Conservation (phyloP, 2,329 filamentous ascomycete species). For the Chaetomiaceae sp. region DNA sequence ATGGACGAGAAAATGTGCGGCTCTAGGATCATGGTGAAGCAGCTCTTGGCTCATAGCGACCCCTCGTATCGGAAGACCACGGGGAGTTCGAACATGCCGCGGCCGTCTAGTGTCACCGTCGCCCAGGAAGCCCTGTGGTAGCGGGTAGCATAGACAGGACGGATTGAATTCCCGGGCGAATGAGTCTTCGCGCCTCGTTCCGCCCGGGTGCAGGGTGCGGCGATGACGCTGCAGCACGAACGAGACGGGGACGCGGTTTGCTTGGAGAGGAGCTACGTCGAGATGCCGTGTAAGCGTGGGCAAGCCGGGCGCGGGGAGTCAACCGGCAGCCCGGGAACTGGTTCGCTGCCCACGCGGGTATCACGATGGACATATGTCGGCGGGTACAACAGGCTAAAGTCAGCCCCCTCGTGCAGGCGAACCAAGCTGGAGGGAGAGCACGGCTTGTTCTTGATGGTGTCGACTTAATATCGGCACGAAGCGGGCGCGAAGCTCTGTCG, state of each 20-base stretch:
- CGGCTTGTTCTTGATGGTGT: slow-evolving; percentile 12
- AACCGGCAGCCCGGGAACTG: slow-evolving; percentile 17
- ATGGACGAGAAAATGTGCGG: not conserved
- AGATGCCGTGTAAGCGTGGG: not conserved
- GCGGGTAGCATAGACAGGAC: too few relatives aligned
- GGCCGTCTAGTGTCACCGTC: slow-evolving; percentile 3
- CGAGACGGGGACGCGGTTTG: too few relatives aligned
- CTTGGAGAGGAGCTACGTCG: too few relatives aligned
- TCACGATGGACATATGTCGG: slow-evolving; percentile 15
- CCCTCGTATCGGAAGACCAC: slow-evolving; percentile 10
- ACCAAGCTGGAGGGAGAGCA: slow-evolving; percentile 12
- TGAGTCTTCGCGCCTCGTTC: too few relatives aligned
- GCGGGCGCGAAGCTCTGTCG: not conserved
- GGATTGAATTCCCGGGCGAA: too few relatives aligned
- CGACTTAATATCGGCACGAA: slow-evolving; percentile 11
- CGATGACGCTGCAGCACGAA: too few relatives aligned
- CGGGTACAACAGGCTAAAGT: slow-evolving; percentile 19
- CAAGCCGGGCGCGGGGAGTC: slow-evolving; percentile 9
- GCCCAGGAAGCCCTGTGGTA: not conserved
- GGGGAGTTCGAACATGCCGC: slow-evolving; percentile 8
- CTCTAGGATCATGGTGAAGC: not conserved
- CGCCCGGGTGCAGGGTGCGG: too few relatives aligned
- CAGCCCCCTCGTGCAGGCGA: slow-evolving; percentile 6
- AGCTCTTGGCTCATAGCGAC: slow-evolving; percentile 11
- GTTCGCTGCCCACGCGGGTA: not conserved